phyloP scores from a whole-genome alignment of 805 yeast genomes.

The Candida namnaoensis region DNA sequence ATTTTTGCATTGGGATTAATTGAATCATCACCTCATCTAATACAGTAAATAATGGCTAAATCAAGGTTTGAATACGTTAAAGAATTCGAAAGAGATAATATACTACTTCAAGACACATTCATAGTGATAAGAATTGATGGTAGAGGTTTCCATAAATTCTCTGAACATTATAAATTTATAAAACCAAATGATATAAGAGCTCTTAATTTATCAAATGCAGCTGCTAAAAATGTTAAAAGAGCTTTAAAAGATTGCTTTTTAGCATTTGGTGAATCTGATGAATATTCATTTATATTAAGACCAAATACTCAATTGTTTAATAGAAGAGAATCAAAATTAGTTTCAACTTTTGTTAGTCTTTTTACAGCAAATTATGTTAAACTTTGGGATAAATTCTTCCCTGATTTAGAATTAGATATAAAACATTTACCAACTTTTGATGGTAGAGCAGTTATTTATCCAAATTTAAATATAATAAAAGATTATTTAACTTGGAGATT shows the following conservation, averaged over 20 bases:
- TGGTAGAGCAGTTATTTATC: constrained; percentile 83
- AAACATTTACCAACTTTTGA: constrained; percentile 79
- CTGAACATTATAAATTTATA: constrained; percentile 59
- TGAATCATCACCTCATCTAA: too few relatives aligned
- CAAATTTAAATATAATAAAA: constrained; percentile 46
- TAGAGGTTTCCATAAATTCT: constrained; percentile 84
- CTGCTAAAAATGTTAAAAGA: constrained; percentile 60
- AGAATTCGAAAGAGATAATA: constrained; percentile 65
- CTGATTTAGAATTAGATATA: constrained; percentile 32
- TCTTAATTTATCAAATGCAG: constrained; percentile 66
- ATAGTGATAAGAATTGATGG: constrained; percentile 89
- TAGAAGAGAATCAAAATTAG: constrained; percentile 71
- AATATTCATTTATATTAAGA: constrained; percentile 73
- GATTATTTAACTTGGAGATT: constrained; percentile 95
- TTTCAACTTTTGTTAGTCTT: constrained; percentile 73
- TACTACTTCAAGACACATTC: constrained; percentile 69
- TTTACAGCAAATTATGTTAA: constrained; percentile 70
- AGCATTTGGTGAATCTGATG: constrained; percentile 96
- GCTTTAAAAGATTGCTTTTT: constrained; percentile 63
- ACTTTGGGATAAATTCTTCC: constrained; percentile 55
- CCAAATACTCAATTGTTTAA: constrained; percentile 65
- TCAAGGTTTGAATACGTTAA: constrained; percentile 85
- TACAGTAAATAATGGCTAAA: constrained; percentile 51
- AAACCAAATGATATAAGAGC: constrained; percentile 89
- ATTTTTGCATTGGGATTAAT: too few relatives aligned